Evolutionary conservation across 768 basidiomycete species (phyloP).

Genomic region (Phanerochaete carnosa): DNA sequence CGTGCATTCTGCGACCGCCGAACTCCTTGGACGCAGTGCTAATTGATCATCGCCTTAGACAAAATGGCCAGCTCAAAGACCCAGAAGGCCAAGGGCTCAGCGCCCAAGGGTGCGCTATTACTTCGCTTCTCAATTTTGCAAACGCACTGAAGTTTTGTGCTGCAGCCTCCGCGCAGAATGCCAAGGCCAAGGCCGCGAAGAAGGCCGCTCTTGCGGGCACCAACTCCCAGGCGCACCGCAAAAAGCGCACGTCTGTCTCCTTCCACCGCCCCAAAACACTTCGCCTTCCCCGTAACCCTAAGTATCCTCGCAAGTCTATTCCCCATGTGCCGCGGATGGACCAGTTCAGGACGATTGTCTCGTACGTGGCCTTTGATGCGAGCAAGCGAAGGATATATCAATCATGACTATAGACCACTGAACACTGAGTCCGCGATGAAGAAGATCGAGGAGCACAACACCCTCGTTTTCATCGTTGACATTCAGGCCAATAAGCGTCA

Average conservation of each 20-base stretch:
- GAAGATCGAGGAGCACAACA: slow-evolving; percentile 99
- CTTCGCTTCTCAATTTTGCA: not conserved
- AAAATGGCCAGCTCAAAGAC: slow-evolving; percentile 70
- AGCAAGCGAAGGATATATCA: not conserved
- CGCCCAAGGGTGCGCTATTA: slow-evolving; percentile 39
- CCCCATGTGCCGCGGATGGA: slow-evolving; percentile 94
- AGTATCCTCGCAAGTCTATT: slow-evolving; percentile 94
- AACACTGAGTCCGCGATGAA: slow-evolving; percentile 99
- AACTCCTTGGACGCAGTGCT: not conserved
- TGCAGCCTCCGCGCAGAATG: slow-evolving; percentile 31
- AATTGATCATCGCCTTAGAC: not conserved
- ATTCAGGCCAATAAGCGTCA: slow-evolving; percentile 95
- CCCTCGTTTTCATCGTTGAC: slow-evolving; percentile 97
- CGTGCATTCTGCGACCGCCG: no score
- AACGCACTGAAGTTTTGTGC: not conserved
- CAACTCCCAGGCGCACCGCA: slow-evolving; percentile 71
- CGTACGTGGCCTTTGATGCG: slow-evolving; percentile 47
- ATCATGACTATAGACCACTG: slow-evolving; percentile 50
- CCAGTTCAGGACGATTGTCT: slow-evolving; percentile 91
- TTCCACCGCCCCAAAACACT: slow-evolving; percentile 98
- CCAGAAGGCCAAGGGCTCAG: slow-evolving; percentile 58
- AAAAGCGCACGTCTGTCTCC: slow-evolving; percentile 79
- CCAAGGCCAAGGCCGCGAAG: slow-evolving; percentile 92
- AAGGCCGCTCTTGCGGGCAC: slow-evolving; percentile 93
- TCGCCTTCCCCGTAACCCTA: slow-evolving; percentile 75